Percentiles rank a stretch among this genome's conserved stretches.
These are phyloP conservation scores for Paecilomyces niveus DNA, from an alignment of 2,329 filamentous ascomycete genomes.

Conservation along the genomic window DNA sequence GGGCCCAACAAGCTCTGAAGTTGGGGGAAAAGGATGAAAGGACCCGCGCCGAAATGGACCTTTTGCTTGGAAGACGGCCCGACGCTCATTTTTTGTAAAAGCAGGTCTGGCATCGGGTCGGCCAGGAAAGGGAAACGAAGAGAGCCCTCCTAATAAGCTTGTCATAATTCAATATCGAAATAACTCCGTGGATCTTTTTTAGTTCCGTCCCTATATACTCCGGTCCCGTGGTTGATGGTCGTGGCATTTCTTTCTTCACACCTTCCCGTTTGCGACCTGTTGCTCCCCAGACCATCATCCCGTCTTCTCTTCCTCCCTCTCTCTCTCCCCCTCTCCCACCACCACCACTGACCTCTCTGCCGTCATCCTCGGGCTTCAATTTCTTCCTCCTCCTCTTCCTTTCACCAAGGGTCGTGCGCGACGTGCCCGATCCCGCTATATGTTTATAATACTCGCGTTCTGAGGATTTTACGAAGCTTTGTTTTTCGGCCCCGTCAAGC, in stretches of 20 bases:
- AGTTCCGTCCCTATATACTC: background rate
- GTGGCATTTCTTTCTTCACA: background rate
- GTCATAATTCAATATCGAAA: too few relatives aligned
- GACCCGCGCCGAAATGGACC: background rate
- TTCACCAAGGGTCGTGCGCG: background rate
- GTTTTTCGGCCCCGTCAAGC: slow-evolving; percentile 7
- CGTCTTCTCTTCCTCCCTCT: background rate
- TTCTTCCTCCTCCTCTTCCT: background rate
- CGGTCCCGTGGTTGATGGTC: background rate
- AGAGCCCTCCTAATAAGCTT: too few relatives aligned
- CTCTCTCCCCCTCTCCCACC: slow-evolving; percentile 1
- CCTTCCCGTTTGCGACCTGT: background rate
- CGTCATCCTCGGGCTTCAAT: background rate
- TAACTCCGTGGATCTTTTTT: background rate
- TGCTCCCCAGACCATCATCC: background rate
- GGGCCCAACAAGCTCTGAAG: background rate
- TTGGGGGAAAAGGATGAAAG: background rate
- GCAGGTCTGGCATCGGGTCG: too few relatives aligned
- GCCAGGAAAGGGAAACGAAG: too few relatives aligned
- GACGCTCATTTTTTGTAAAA: background rate
- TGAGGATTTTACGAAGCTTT: background rate
- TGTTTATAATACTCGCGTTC: background rate
- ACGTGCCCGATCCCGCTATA: background rate
- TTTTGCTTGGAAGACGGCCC: background rate
- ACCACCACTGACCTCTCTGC: slow-evolving; percentile 1